Percentiles rank a stretch among this genome's conserved stretches.
These are phyloP conservation scores for Erucastrum elatum DNA, from an alignment of 345 rosid genomes.

Conservation along the genomic window DNA sequence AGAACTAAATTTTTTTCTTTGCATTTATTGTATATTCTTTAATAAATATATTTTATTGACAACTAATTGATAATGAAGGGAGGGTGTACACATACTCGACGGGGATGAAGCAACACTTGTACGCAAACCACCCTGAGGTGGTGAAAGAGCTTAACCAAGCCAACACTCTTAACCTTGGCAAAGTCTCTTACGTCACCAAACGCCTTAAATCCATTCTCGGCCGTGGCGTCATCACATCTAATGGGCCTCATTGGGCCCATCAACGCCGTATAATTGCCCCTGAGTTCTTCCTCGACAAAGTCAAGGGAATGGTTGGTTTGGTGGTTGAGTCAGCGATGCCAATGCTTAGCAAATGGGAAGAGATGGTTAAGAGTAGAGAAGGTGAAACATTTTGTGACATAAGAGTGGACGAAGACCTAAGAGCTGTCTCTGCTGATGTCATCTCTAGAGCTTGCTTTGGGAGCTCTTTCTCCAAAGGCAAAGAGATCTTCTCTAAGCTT, in stretches of 20 bases:
- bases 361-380: slow-evolving; percentile 27
- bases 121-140: slow-evolving; percentile 63
- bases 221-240: slow-evolving; percentile 69
- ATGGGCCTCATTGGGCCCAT: slow-evolving; percentile 65
- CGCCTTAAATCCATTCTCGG: slow-evolving; percentile 66
- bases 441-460: slow-evolving; percentile 71
- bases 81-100: slow-evolving; percentile 69
- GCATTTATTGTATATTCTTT: background rate
- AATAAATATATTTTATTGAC: background rate
- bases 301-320: slow-evolving; percentile 73
- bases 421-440: slow-evolving; percentile 57
- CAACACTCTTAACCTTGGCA: slow-evolving; percentile 60
- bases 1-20: background rate
- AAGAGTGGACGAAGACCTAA: slow-evolving; percentile 50
- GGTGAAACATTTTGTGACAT: slow-evolving; percentile 44
- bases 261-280: slow-evolving; percentile 76
- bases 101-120: slow-evolving; percentile 67
- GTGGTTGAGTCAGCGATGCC: slow-evolving; percentile 55
- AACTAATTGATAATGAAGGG: slow-evolving; percentile 43
- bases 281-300: slow-evolving; percentile 71
- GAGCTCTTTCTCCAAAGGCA: slow-evolving; percentile 53
- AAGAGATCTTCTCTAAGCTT: slow-evolving; percentile 58
- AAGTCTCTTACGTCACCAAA: slow-evolving; percentile 64
- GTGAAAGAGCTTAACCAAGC: slow-evolving; percentile 74
- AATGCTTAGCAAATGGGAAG: slow-evolving; percentile 59